Evolutionary conservation across 164 flowering plant genomes (phyloP), one percentile per base, ranked within the genome.

Genomic region (Litsea cubeba): DNA sequence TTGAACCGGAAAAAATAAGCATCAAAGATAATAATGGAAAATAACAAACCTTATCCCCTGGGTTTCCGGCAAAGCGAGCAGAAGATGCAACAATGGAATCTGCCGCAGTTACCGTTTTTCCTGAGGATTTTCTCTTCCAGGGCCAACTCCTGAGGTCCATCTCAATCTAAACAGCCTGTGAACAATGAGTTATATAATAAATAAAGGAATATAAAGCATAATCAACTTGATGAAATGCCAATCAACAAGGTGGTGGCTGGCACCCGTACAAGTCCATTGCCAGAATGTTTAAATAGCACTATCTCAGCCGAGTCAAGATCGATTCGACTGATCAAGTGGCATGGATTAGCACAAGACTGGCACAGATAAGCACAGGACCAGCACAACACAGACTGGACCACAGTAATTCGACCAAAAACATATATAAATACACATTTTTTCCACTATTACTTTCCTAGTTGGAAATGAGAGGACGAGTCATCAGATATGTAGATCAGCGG

Each of bases 121-220:
- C 96, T 51, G 98, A 90, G 50, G 94, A 87, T 75, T 93, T 95
- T 77, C 87, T 91, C 89, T 91, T 95, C 99, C 99, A 95, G 0
- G 95, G 99, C 99, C 98, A 95, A 80, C 94, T 79, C 72, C 95
- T 86, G 10, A 88, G 86, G 50, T 93, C 98, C 98, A 93, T 95
- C 28, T 77, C 69, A n/a, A 68, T 40, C 46, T 40, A 40, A 58
- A 65, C 68, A 63, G 51, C 70, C 81, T 78, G 81, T 64, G 72
- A 35, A 51, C 51, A 40, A 65, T 60, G 7, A 62, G 35, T 30
- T 30, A 30, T 30, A 5, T 30, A 40, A 15, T 23, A 51, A 15
- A 46, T 70, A 3, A n/a, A 25, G 20, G 7, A 6, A 20, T 40
- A 8, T 12, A 12, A 14, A 17, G 17, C 17, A 68, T 14, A 23